A percentile compares a stretch with the other conserved stretches of the same genome.
Conservation (phyloP, 768 basidiomycete species). For the Tremella fuciformis region DNA sequence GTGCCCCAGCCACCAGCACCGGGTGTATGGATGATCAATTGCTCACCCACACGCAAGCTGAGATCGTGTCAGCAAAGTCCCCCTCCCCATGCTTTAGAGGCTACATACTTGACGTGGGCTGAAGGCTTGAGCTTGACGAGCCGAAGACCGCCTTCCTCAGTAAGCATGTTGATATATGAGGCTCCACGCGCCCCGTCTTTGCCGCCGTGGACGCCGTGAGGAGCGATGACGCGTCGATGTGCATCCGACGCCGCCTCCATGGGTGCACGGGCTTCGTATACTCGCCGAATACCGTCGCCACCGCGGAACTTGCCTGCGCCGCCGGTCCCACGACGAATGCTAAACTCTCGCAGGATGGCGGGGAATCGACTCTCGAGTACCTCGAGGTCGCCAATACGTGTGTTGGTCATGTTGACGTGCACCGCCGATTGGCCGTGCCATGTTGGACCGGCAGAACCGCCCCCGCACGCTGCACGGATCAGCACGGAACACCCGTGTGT, state of each 20-base stretch:
- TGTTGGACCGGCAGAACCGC: slow-evolving; percentile 11
- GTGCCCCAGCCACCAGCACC: slow-evolving; percentile 13
- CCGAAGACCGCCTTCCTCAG: not conserved
- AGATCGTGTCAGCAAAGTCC: too few relatives aligned
- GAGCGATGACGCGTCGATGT: not conserved
- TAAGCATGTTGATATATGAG: not conserved
- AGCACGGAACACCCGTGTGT: not conserved
- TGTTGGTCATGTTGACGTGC: slow-evolving; percentile 25
- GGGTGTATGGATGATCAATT: slow-evolving; percentile 11
- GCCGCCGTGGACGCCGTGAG: slow-evolving; percentile 7
- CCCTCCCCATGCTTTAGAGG: not conserved
- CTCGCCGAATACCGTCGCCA: slow-evolving; percentile 10
- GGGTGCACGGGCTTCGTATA: not conserved
- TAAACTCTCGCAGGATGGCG: slow-evolving; percentile 15
- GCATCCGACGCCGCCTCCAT: not conserved
- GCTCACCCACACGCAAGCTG: slow-evolving; percentile 2
- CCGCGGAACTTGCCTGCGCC: slow-evolving; percentile 7
- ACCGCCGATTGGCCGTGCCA: slow-evolving; percentile 17
- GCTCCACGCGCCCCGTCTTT: slow-evolving; percentile 7
- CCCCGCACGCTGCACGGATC: slow-evolving; percentile 10
- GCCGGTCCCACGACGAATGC: slow-evolving; percentile 17
- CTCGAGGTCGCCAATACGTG: slow-evolving; percentile 20
- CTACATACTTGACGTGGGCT: not conserved
- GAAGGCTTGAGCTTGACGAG: slow-evolving; percentile 7
- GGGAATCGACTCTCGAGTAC: slow-evolving; percentile 14